Conservation (phyloP, 78 protist species). For the Andalucia godoyi region DNA sequence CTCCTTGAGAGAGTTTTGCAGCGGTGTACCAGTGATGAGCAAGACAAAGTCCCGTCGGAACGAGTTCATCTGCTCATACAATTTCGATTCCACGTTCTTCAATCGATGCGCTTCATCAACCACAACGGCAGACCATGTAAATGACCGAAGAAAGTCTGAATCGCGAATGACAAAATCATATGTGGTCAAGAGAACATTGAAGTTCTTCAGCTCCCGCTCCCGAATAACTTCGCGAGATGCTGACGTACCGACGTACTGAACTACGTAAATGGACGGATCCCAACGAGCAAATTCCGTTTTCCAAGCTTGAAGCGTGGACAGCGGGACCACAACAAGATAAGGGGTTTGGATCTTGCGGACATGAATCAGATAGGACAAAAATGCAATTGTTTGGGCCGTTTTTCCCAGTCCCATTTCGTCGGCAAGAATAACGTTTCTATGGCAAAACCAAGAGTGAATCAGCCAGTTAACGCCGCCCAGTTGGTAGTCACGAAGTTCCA, state of each 20-base stretch:
- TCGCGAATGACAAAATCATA: conserved; percentile 53
- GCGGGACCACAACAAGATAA: conserved; percentile 21
- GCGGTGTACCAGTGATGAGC: conserved; percentile 67
- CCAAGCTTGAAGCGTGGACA: conserved; percentile 19
- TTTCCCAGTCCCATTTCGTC: conserved; percentile 65
- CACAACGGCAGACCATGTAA: neutral
- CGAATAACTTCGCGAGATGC: neutral
- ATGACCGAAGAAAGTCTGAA: conserved; percentile 8
- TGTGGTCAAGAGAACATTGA: conserved; percentile 61
- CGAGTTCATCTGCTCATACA: neutral
- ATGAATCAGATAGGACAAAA: neutral
- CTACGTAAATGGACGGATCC: neutral
- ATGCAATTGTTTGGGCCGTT: neutral
- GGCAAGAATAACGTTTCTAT: conserved; percentile 43
- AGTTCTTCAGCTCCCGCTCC: conserved; percentile 6
- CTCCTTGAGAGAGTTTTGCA: conserved; percentile 77
- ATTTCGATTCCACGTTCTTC: conserved; percentile 7
- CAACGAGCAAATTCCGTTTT: conserved; percentile 4
- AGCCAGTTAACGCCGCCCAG: conserved; percentile 70
- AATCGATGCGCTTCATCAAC: conserved; percentile 26
- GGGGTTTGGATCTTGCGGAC: neutral
- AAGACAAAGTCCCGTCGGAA: neutral
- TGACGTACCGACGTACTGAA: conserved; percentile 4
- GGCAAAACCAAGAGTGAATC: conserved; percentile 6
- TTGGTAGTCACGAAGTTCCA: conserved; percentile 76